Evolutionary conservation across 768 basidiomycete genomes (phyloP), one percentile per base, ranked within the genome.

Genomic region (Lentinula detonsa): DNA sequence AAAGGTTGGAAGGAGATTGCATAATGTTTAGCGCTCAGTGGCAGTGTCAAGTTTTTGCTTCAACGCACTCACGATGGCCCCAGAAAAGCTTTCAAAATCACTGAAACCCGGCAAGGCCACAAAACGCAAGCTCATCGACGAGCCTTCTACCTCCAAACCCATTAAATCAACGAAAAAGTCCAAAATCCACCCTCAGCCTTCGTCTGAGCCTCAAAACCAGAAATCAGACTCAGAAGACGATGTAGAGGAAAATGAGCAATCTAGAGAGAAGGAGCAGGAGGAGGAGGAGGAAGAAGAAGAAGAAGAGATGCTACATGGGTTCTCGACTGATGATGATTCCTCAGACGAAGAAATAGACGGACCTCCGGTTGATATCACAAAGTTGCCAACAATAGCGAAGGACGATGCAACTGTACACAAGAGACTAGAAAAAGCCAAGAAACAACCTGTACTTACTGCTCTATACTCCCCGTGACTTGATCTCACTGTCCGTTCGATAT

Each of bases 311-410:
- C 65, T 92, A 16, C 80, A 85, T 62, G 91, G 89, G 11, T 91
- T 93, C 70, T 88, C 89, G 0, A 85, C 88, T 5, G 86, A 86
- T 52, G 84, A 87, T 57, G 87, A 88, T 37, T 91, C 90, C 8
- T 92, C 92, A 59, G 93, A 93, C 28, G 90, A 91, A 62, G 81
- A 78, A 65, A 81, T 81, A 33, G 81, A 76, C 2, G 82, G 84
- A 57, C 73, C 75, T 15, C 77, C 78, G 10, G 72, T 95, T 46
- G 88, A 95, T 63, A 75, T 94, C 31, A 75, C 69, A 28, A 87
- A 85, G 66, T 78, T 98, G 42, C 95, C 95, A 1, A 94, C 91
- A 0, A 77, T 94, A 28, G 90, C 91, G 28, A 95, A 94, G 68
- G 93, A 95, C 70, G 94, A 96, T 69, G 86, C 80, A 46, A 83